Conservation (phyloP, 208 protist genomes). For the Leishmania aethiopica region DNA sequence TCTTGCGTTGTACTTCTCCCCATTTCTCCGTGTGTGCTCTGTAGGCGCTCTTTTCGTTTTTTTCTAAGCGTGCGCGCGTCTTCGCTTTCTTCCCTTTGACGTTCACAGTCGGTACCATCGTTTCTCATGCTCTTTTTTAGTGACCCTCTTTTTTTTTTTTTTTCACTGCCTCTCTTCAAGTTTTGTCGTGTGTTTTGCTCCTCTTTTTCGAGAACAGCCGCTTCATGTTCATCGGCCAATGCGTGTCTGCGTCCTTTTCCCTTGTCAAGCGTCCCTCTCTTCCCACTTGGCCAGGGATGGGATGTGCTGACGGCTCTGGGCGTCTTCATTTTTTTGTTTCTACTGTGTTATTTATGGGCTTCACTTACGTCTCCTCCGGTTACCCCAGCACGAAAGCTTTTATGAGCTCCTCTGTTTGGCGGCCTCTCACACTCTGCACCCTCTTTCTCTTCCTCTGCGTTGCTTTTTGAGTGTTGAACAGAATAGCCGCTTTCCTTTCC, state of each 20-base stretch:
- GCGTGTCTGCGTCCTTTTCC: not conserved
- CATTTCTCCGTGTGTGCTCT: not conserved
- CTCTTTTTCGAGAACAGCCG: not conserved
- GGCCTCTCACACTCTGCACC: not conserved
- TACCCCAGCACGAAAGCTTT: not conserved
- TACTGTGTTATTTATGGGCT: not conserved
- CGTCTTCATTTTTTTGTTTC: not conserved
- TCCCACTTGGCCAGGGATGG: not conserved
- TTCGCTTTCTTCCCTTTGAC: not conserved
- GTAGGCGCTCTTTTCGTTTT: not conserved
- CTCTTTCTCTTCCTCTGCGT: not conserved
- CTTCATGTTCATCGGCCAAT: not conserved
- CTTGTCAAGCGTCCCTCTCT: not conserved
- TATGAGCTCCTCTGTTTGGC: not conserved
- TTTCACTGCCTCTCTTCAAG: not conserved
- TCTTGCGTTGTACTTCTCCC: not conserved
- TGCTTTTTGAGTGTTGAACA: not conserved
- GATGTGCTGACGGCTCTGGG: not conserved
- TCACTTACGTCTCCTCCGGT: not conserved
- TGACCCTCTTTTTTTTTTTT: not conserved
- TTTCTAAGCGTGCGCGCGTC: not conserved
- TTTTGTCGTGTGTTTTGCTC: not conserved
- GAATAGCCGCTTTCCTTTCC: not conserved
- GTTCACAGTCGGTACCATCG: not conserved
- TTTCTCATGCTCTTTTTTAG: slow-evolving; percentile 10